These are phyloP conservation scores for Alternaria sp. DNA, from an alignment of 2,329 filamentous ascomycete genomes.

Conservation along the genomic window DNA sequence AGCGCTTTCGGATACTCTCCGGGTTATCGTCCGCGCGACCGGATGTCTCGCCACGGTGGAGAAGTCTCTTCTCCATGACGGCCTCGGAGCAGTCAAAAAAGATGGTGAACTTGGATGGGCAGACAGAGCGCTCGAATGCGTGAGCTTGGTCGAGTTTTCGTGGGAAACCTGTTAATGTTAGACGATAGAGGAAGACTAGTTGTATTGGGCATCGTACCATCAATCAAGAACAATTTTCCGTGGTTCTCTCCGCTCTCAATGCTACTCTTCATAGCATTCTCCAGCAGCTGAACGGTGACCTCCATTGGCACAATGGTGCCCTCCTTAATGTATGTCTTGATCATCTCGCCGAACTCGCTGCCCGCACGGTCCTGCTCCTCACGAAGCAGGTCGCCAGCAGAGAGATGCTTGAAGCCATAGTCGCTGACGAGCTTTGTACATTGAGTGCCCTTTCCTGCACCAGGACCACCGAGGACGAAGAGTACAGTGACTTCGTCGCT, in stretches of 20 bases:
- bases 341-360: conserved; percentile 89
- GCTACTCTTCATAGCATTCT: conserved; percentile 85
- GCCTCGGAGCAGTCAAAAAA: conserved; percentile 95
- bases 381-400: conserved; percentile 89
- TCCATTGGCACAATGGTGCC: conserved; percentile 99
- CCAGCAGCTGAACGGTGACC: conserved; percentile 89
- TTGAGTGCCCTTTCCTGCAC: conserved; percentile 96
- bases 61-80: conserved; percentile 82
- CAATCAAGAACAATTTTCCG: conserved; percentile 77
- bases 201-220: conserved; percentile 54
- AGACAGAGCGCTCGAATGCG: conserved; percentile 91
- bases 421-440: conserved; percentile 86
- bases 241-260: conserved; percentile 60
- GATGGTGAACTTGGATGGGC: conserved; percentile 81
- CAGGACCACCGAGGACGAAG: conserved; percentile 95
- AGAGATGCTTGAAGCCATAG: conserved; percentile 92
- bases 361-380: conserved; percentile 90
- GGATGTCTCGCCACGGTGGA: conserved; percentile 92
- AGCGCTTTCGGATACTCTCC: conserved; percentile 95
- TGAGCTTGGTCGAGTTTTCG: conserved; percentile 96
- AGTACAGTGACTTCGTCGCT: conserved; percentile 83
- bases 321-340: conserved; percentile 91
- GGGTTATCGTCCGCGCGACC: conserved; percentile 92
- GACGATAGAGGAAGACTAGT: neutral
- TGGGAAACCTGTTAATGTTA: conserved; percentile 72